Conservation (phyloP, 106 monocot genomes). For the Gastrodia elata region DNA sequence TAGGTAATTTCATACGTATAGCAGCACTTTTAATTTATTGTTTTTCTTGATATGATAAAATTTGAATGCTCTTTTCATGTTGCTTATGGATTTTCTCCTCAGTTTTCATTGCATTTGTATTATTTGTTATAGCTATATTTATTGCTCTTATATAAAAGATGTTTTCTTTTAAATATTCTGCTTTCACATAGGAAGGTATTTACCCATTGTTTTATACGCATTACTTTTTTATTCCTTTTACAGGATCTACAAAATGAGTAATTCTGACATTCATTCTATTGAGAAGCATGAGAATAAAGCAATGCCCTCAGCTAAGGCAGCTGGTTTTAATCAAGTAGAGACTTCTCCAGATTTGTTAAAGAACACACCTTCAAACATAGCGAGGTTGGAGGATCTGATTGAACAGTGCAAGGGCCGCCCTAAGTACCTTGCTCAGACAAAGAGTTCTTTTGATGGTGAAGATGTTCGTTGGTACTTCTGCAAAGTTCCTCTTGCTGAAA, state of each 20-base stretch:
- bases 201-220: not conserved
- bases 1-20: too few relatives aligned
- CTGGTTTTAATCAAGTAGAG: slow-evolving; percentile 16
- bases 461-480: slow-evolving; percentile 94
- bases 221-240: not conserved
- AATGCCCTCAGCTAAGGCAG: not conserved
- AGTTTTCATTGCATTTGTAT: too few relatives aligned
- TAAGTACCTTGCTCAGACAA: slow-evolving; percentile 72
- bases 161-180: not conserved
- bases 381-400: slow-evolving; percentile 81
- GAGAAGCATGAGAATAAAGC: not conserved
- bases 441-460: slow-evolving; percentile 92
- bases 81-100: too few relatives aligned
- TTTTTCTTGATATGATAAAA: too few relatives aligned
- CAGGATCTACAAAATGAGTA: slow-evolving; percentile 1
- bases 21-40: too few relatives aligned
- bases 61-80: too few relatives aligned
- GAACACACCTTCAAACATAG: slow-evolving; percentile 96
- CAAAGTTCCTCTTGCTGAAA: slow-evolving; percentile 68
- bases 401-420: slow-evolving; percentile 62
- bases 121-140: too few relatives aligned
- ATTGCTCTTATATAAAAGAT: too few relatives aligned
- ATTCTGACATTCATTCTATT: not conserved
- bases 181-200: not conserved
- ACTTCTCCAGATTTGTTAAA: slow-evolving; percentile 68